A percentile compares a stretch with the other conserved stretches of the same genome.
phyloP scores from a whole-genome alignment of 2,329 filamentous ascomycete genomes.

The Teratosphaeria destructans region DNA sequence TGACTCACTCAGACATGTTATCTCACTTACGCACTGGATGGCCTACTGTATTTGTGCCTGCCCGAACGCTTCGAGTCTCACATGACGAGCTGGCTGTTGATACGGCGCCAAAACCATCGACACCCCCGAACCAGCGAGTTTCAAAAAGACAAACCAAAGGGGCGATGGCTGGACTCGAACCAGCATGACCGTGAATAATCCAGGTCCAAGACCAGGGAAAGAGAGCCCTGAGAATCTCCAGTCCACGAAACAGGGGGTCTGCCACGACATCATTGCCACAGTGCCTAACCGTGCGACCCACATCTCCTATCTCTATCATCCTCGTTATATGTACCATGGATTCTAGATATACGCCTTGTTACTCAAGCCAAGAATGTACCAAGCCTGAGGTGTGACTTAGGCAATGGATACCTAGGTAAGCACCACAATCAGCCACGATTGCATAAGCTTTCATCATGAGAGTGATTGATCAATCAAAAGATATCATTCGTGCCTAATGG shows the following conservation, averaged over 20 bases:
- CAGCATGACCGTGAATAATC: background rate
- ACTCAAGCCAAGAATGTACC: no score
- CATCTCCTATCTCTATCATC: no score
- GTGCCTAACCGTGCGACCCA: background rate
- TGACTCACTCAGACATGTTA: background rate
- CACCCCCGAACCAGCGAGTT: background rate
- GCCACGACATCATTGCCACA: background rate
- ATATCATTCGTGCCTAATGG: background rate
- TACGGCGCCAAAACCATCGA: no score
- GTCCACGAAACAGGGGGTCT: background rate
- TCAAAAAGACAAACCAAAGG: background rate
- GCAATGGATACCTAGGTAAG: no score
- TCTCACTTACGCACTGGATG: background rate
- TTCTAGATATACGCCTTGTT: no score
- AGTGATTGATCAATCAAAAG: background rate
- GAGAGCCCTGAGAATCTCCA: background rate
- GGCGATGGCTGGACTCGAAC: background rate
- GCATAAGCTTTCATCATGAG: no score
- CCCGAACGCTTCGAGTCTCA: background rate
- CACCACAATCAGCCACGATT: no score
- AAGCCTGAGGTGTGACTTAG: no score
- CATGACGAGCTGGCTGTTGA: background rate
- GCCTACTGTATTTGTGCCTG: background rate
- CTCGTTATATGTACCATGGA: background rate
- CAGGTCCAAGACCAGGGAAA: background rate